Evolutionary conservation across 495 filamentous ascomycete genomes (phyloP).

Genomic region (Elaphomyces granulatus): DNA sequence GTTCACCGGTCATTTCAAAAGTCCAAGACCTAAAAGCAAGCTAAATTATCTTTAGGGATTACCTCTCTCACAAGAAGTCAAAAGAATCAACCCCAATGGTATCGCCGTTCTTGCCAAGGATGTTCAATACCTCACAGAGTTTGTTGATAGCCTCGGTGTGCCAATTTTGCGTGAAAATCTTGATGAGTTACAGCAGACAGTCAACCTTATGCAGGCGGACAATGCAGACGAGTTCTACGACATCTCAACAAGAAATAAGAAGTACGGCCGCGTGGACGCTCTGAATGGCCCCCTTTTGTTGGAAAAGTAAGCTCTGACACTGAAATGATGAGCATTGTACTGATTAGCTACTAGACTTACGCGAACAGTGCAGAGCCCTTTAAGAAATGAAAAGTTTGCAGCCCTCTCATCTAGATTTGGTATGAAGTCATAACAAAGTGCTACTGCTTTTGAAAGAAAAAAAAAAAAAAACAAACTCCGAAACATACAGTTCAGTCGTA

Average conservation of each 20-base stretch:
- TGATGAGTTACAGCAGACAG: conserved; percentile 86
- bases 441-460: too few relatives aligned
- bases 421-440: neutral
- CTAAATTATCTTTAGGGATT: too few relatives aligned
- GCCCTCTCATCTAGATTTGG: conserved; percentile 60
- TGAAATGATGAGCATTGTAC: conserved; percentile 6
- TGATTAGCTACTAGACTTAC: conserved; percentile 43
- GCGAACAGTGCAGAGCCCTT: conserved; percentile 43
- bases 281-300: conserved; percentile 71
- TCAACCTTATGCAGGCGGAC: conserved; percentile 70
- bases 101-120: conserved; percentile 68
- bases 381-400: conserved; percentile 45
- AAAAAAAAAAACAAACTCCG: too few relatives aligned
- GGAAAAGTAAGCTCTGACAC: conserved; percentile 53
- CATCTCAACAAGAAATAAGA: conserved; percentile 73
- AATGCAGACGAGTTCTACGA: conserved; percentile 88
- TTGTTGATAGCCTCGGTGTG: conserved; percentile 70
- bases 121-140: conserved; percentile 64
- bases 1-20: conserved; percentile 17
- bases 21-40: too few relatives aligned
- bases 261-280: conserved; percentile 57
- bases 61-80: conserved; percentile 65
- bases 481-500: too few relatives aligned
- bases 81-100: conserved; percentile 74
- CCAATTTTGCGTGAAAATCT: conserved; percentile 71